phyloP scores from a whole-genome alignment of 345 rosid species.

The Luvunga scandens region DNA sequence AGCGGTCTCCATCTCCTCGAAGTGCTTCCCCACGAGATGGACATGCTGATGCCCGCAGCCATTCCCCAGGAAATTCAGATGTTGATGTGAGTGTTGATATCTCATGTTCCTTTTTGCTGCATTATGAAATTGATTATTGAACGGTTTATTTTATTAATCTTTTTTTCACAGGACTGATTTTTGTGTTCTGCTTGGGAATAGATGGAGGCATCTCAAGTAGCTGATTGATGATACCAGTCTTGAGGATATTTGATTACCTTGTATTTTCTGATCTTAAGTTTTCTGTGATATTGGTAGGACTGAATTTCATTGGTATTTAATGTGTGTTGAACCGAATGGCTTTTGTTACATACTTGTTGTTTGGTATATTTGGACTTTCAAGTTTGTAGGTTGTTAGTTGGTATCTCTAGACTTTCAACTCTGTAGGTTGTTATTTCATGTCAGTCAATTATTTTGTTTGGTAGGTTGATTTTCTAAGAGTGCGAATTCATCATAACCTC shows the following conservation, averaged over 20 bases:
- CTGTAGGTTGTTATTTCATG: neutral
- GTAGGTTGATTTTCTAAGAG: neutral
- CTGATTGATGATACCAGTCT: conserved; percentile 29
- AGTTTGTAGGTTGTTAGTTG: conserved; percentile 16
- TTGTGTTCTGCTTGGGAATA: conserved; percentile 12
- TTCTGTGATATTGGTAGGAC: conserved; percentile 35
- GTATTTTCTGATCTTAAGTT: conserved; percentile 25
- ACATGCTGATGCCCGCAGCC: conserved; percentile 41
- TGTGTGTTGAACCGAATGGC: conserved; percentile 27
- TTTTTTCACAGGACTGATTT: conserved; percentile 51
- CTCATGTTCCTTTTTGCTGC: neutral
- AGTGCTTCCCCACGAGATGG: conserved; percentile 39
- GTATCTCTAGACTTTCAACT: too few species aligned
- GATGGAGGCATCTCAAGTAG: conserved; percentile 13
- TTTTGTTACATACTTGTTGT: neutral
- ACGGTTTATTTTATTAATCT: conserved; percentile 8
- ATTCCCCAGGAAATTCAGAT: conserved; percentile 36
- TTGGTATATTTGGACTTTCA: conserved; percentile 12
- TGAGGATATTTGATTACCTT: conserved; percentile 20
- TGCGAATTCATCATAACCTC: conserved; percentile 30
- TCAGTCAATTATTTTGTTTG: conserved; percentile 8
- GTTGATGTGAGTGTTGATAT: conserved; percentile 35
- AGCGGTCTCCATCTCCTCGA: conserved; percentile 44
- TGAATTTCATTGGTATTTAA: conserved; percentile 24
- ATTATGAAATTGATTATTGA: conserved; percentile 13